Percentiles rank a stretch among this genome's conserved stretches.
phyloP scores from a whole-genome alignment of 108 stramenopile species.

The Cylindrotheca fusiformis region DNA sequence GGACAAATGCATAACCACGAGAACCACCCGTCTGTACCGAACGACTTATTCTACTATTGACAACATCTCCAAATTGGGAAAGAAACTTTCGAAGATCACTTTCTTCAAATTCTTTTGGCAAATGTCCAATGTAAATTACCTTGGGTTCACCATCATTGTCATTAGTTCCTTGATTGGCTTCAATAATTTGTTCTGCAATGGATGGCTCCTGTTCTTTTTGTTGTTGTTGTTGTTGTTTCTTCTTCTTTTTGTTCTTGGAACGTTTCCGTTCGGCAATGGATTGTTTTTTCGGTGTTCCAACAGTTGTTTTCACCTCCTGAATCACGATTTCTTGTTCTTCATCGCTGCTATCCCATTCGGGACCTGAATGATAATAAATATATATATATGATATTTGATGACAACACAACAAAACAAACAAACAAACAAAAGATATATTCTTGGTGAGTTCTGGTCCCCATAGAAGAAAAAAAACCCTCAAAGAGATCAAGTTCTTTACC shows the following conservation, averaged over 20 bases:
- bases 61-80: constrained; percentile 91
- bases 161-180: constrained; percentile 12
- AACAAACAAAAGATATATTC: not conserved
- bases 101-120: constrained; percentile 94
- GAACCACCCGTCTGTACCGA: constrained; percentile 81
- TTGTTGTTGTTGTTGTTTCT: constrained; percentile 14
- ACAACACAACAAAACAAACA: not conserved
- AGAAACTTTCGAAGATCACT: constrained; percentile 86
- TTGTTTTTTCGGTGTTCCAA: constrained; percentile 35
- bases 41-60: constrained; percentile 76
- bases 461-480: not conserved
- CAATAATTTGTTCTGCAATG: constrained; percentile 22
- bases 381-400: too few relatives aligned
- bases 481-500: constrained; percentile 35
- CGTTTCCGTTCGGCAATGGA: constrained; percentile 8
- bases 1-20: constrained; percentile 93
- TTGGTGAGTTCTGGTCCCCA: not conserved
- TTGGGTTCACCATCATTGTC: constrained; percentile 23
- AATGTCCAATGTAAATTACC: constrained; percentile 96
- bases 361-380: constrained; percentile 18
- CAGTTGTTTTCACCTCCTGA: constrained; percentile 11
- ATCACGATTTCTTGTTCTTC: constrained; percentile 37
- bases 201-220: constrained; percentile 25
- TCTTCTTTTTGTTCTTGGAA: constrained; percentile 19
- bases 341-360: constrained; percentile 68